These are phyloP conservation scores for Brasilioporus rufonigricans DNA, from an alignment of 768 basidiomycete genomes.

Conservation along the genomic window DNA sequence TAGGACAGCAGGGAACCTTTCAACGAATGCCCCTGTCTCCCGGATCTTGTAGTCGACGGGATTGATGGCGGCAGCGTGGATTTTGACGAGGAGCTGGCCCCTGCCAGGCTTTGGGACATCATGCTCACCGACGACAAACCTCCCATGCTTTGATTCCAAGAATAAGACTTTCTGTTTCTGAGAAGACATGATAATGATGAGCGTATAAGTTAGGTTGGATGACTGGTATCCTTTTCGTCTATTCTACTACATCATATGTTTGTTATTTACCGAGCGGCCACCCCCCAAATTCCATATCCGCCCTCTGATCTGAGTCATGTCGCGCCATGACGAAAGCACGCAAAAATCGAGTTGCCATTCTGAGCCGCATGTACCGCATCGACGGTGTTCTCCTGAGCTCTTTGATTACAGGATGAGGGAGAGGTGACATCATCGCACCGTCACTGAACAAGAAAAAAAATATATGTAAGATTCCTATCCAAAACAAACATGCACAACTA, in stretches of 20 bases:
- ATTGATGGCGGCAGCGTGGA: slow-evolving; percentile 42
- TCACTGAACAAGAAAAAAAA: slow-evolving; percentile 23
- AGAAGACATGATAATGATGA: slow-evolving; percentile 17
- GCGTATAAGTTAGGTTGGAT: slow-evolving; percentile 12
- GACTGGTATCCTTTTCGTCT: slow-evolving; percentile 3
- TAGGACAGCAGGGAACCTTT: slow-evolving; percentile 36
- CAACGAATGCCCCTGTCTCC: slow-evolving; percentile 28
- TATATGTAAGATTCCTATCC: slow-evolving; percentile 25
- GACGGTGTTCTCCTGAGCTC: slow-evolving; percentile 30
- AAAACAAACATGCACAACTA: slow-evolving; percentile 18
- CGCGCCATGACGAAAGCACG: slow-evolving; percentile 31
- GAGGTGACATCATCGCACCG: slow-evolving; percentile 16
- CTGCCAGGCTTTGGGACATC: slow-evolving; percentile 34
- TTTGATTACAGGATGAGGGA: slow-evolving; percentile 20
- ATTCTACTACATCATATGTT: slow-evolving; percentile 16
- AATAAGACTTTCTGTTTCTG: slow-evolving; percentile 31
- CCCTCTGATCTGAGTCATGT: slow-evolving; percentile 26
- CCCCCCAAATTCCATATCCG: slow-evolving; percentile 30
- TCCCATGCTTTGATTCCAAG: slow-evolving; percentile 25
- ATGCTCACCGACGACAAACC: slow-evolving; percentile 29
- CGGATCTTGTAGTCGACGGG: slow-evolving; percentile 45
- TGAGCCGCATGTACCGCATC: slow-evolving; percentile 30
- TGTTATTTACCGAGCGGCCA: slow-evolving; percentile 31
- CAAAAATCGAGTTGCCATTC: slow-evolving; percentile 32
- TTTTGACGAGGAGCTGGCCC: slow-evolving; percentile 42